These are phyloP conservation scores for Salix caprea DNA, from an alignment of 345 rosid genomes.

Conservation along the genomic window DNA sequence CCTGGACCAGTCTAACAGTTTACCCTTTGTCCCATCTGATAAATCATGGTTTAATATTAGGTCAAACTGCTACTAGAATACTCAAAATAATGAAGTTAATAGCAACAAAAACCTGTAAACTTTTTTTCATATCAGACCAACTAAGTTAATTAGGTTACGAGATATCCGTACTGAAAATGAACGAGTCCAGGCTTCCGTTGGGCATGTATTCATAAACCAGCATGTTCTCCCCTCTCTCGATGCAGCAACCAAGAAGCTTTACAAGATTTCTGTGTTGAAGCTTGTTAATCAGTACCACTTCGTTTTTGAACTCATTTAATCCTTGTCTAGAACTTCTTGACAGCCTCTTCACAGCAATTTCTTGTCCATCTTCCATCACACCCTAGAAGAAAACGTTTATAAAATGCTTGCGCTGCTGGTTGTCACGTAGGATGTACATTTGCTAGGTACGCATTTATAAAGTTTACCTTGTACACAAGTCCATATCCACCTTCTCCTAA, in stretches of 20 bases:
- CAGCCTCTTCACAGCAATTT: conserved; percentile 15
- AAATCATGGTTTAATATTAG: not conserved
- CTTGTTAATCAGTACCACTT: not conserved
- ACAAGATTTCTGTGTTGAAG: conserved; percentile 14
- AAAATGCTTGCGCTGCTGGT: not conserved
- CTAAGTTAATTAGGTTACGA: not conserved
- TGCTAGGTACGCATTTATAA: not conserved
- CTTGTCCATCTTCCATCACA: not conserved
- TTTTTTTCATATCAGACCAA: not conserved
- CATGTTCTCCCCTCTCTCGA: conserved; percentile 28
- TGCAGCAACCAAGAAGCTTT: conserved; percentile 27
- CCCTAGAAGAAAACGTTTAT: not conserved
- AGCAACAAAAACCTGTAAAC: not conserved
- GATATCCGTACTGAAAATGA: conserved; percentile 20
- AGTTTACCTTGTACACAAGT: conserved; percentile 35
- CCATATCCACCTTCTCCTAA: conserved; percentile 53
- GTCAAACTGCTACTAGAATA: not conserved
- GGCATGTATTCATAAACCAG: conserved; percentile 37
- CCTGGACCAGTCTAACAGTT: conserved; percentile 6
- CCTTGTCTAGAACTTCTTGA: conserved; percentile 16
- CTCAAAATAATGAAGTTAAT: not conserved
- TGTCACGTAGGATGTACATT: not conserved
- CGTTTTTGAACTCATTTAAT: not conserved
- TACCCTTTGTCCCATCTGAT: conserved; percentile 3
- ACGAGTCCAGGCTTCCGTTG: conserved; percentile 25